A percentile compares a stretch with the other conserved stretches of the same genome.
These are phyloP conservation scores for Lipomyces yamanashiensis DNA, from an alignment of 805 yeast genomes.

Conservation along the genomic window DNA sequence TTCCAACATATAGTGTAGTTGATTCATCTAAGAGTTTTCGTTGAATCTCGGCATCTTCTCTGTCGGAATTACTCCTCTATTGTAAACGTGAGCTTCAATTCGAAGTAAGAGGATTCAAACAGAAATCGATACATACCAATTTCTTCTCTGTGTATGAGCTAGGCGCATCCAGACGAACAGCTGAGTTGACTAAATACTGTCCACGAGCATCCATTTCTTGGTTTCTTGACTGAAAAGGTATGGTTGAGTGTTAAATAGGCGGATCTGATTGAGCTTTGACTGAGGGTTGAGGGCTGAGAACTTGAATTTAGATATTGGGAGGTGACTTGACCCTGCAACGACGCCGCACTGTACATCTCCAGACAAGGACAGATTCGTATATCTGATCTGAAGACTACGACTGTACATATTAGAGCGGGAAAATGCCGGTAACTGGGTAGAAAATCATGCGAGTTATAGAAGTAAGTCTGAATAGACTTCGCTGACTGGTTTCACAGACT, in stretches of 20 bases:
- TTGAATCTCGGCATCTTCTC: conserved; percentile 34
- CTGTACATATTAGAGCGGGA: not conserved
- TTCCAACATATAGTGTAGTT: conserved; percentile 88
- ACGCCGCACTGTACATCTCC: not conserved
- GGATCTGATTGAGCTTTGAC: not conserved
- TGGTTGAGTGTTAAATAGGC: not conserved
- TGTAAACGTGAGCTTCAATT: not conserved
- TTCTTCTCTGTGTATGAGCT: conserved; percentile 27
- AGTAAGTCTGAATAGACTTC: not conserved
- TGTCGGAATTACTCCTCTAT: not conserved
- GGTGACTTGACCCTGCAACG: too few species aligned
- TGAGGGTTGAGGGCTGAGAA: too few species aligned
- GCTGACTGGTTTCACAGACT: conserved; percentile 9
- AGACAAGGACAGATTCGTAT: not conserved
- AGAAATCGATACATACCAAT: conserved; percentile 7
- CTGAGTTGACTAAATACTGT: conserved; percentile 14
- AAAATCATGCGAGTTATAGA: not conserved
- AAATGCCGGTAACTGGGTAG: conserved; percentile 25
- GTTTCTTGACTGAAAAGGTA: not conserved
- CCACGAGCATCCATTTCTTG: not conserved
- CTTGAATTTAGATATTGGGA: too few species aligned
- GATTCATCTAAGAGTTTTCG: conserved; percentile 61
- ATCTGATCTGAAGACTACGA: too few species aligned
- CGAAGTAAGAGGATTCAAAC: not conserved
- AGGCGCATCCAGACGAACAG: conserved; percentile 29